Conservation (phyloP, 1,284 basidiomycete genomes). For the Rhodotorula sp. region DNA sequence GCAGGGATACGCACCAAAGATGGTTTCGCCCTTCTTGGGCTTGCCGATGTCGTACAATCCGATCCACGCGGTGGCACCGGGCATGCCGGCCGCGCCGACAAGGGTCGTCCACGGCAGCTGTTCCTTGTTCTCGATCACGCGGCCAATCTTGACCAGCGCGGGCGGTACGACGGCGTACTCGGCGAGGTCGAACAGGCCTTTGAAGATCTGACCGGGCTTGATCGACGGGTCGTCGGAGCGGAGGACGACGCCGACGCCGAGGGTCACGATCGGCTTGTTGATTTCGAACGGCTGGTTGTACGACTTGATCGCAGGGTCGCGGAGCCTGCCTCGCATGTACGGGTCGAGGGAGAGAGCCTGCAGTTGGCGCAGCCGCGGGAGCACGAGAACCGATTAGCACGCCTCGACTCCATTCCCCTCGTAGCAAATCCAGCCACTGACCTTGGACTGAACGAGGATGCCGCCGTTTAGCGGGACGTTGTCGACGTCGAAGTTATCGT, state of each 20-base stretch:
- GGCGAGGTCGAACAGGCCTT: conserved; percentile 19
- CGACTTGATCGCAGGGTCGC: conserved; percentile 31
- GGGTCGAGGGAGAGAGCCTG: conserved; percentile 55
- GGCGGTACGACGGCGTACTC: conserved; percentile 35
- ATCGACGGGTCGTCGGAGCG: conserved; percentile 30
- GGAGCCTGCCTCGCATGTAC: conserved; percentile 51
- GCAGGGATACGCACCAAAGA: conserved; percentile 56
- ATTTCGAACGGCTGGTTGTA: conserved; percentile 38
- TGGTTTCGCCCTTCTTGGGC: conserved; percentile 74
- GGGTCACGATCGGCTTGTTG: conserved; percentile 23
- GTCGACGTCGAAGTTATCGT: conserved; percentile 57
- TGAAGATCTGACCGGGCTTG: conserved; percentile 31
- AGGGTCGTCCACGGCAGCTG: conserved; percentile 50
- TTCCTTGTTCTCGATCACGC: conserved; percentile 47
- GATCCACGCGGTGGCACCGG: conserved; percentile 46
- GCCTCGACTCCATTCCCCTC: too few relatives aligned
- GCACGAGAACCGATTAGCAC: too few relatives aligned
- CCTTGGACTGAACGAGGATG: conserved; percentile 56
- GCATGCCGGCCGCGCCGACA: conserved; percentile 51
- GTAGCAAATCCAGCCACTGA: not conserved
- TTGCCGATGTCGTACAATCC: conserved; percentile 74
- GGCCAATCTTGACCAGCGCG: conserved; percentile 12
- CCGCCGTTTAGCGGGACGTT: conserved; percentile 57
- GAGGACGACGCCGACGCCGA: conserved; percentile 35
- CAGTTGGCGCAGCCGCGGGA: too few relatives aligned